Percentiles rank a stretch among this genome's conserved stretches.
Conservation (phyloP, 1,139 yeast genomes). For the Sugiyamaella pinicola region DNA sequence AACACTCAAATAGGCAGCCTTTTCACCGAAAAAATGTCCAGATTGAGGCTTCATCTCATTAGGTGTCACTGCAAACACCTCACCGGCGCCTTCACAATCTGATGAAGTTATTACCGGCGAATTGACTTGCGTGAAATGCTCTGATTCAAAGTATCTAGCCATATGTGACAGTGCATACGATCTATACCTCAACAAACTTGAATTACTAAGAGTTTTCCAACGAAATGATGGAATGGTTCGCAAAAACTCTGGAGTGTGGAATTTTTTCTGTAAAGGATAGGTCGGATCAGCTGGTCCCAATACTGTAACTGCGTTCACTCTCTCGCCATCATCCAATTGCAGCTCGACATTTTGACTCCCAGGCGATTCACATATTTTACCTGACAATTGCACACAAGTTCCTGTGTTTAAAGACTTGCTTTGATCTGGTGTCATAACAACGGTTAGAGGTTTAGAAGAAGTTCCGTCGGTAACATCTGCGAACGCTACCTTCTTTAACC, state of each 20-base stretch:
- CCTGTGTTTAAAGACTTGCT: slow-evolving; percentile 47
- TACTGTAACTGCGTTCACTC: slow-evolving; percentile 40
- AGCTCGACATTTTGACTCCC: slow-evolving; percentile 52
- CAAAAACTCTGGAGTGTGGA: slow-evolving; percentile 64
- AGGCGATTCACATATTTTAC: slow-evolving; percentile 41
- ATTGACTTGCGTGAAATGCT: slow-evolving; percentile 67
- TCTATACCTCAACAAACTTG: slow-evolving; percentile 70
- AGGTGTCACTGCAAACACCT: slow-evolving; percentile 61
- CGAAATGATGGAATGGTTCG: slow-evolving; percentile 75
- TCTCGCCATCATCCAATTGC: slow-evolving; percentile 39
- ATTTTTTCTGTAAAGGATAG: slow-evolving; percentile 85
- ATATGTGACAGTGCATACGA: slow-evolving; percentile 63
- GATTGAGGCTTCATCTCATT: not conserved
- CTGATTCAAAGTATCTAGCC: slow-evolving; percentile 54
- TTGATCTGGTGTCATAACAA: slow-evolving; percentile 48
- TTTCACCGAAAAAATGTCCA: slow-evolving; percentile 58
- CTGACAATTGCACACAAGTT: slow-evolving; percentile 49
- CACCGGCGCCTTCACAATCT: slow-evolving; percentile 99
- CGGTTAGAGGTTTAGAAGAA: slow-evolving; percentile 54
- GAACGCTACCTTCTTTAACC: slow-evolving; percentile 75
- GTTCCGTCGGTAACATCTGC: slow-evolving; percentile 82
- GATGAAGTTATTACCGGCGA: slow-evolving; percentile 88
- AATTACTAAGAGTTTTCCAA: slow-evolving; percentile 68
- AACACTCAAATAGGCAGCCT: slow-evolving; percentile 74
- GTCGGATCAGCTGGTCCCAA: slow-evolving; percentile 45